Evolutionary conservation across 2,329 filamentous ascomycete species (phyloP).

Genomic region (Leptographium procerum): DNA sequence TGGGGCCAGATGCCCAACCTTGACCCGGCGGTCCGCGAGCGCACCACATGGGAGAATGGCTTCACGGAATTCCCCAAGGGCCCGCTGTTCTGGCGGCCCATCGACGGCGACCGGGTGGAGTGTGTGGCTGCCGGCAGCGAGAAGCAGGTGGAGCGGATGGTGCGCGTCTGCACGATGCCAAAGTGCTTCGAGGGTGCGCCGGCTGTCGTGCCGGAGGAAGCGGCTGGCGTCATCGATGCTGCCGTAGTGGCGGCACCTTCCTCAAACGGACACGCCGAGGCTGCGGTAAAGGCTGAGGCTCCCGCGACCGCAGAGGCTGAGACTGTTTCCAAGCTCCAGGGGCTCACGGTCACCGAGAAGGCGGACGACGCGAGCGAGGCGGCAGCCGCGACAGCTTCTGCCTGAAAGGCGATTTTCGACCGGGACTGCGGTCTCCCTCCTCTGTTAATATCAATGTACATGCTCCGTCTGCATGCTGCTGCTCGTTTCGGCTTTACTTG

Average conservation of each 20-base stretch:
- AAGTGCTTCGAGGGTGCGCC: conserved; percentile 23
- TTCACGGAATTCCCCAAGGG: conserved; percentile 42
- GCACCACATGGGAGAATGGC: conserved; percentile 40
- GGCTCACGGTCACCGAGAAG: conserved; percentile 9
- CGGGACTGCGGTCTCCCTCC: neutral
- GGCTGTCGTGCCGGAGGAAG: conserved; percentile 4
- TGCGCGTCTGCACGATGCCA: conserved; percentile 40
- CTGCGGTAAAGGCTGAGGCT: neutral
- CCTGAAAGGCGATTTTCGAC: neutral
- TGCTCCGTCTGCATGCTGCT: neutral
- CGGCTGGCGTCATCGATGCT: neutral
- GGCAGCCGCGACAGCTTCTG: neutral
- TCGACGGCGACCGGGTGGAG: conserved; percentile 32
- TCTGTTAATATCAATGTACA: neutral
- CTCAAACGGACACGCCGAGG: conserved; percentile 1
- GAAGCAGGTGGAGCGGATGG: conserved; percentile 31
- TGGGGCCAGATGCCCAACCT: conserved; percentile 66
- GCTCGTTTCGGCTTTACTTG: neutral
- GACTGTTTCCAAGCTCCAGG: conserved; percentile 1
- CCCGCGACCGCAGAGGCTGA: neutral
- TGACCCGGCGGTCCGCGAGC: conserved; percentile 48
- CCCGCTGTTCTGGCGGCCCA: conserved; percentile 45
- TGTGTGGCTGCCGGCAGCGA: conserved; percentile 42
- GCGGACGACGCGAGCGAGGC: neutral
- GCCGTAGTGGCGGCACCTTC: conserved; percentile 2